Percentiles rank a stretch among this genome's conserved stretches.
These are phyloP conservation scores for Chalciporus chontae DNA, from an alignment of 768 basidiomycete species.

Conservation along the genomic window DNA sequence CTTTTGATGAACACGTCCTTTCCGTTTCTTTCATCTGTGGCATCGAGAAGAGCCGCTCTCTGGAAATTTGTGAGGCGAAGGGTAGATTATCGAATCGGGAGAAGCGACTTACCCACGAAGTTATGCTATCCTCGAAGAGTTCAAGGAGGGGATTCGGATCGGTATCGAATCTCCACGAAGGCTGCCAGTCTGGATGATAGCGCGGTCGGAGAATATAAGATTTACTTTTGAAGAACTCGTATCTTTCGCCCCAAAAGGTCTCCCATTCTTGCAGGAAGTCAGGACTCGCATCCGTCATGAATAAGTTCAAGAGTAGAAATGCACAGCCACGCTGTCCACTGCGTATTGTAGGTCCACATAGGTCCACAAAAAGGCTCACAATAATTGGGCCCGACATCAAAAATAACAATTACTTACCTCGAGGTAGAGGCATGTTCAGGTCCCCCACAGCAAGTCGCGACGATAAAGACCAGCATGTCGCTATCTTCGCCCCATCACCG, in stretches of 20 bases:
- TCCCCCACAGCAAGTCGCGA: neutral
- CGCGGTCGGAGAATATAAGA: conserved; percentile 25
- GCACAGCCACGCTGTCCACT: neutral
- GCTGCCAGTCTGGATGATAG: conserved; percentile 21
- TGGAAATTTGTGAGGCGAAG: neutral
- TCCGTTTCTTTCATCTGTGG: neutral
- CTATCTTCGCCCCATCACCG: neutral
- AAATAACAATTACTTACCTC: neutral
- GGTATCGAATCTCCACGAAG: conserved; percentile 21
- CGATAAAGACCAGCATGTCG: neutral
- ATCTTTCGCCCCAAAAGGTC: conserved; percentile 10
- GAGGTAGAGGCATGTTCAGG: neutral
- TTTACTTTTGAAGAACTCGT: conserved; percentile 3
- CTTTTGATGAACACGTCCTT: conserved; percentile 4
- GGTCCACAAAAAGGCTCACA: neutral
- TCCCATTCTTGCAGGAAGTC: neutral
- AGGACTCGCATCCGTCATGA: neutral
- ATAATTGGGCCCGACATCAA: neutral
- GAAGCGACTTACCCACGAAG: neutral
- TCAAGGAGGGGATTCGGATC: neutral
- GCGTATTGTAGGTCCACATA: neutral
- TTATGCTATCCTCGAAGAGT: neutral
- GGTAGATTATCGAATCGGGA: too few species aligned
- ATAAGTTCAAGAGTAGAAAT: neutral
- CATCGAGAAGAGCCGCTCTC: neutral